Evolutionary conservation across 1,139 yeast species (phyloP).

Genomic region (Scheffersomyces insectosa): DNA sequence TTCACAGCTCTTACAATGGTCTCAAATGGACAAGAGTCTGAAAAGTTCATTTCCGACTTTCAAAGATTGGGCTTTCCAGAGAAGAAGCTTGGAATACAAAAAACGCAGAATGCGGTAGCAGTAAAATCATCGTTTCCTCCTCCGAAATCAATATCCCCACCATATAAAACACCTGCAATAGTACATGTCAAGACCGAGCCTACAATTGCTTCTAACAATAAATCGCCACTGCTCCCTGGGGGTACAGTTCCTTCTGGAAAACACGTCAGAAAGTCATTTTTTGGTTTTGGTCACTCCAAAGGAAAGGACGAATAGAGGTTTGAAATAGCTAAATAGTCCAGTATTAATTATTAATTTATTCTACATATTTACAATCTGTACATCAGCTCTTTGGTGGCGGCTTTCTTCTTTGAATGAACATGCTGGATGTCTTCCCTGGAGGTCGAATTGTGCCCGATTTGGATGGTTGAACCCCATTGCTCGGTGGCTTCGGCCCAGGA

Average conservation of each 20-base stretch:
- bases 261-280: no score
- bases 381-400: conserved; percentile 8
- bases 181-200: neutral
- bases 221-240: neutral
- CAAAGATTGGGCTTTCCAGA: conserved; percentile 9
- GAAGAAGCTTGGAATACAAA: neutral
- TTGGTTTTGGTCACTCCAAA: no score
- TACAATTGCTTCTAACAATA: neutral
- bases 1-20: conserved; percentile 20
- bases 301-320: no score
- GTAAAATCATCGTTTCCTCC: neutral
- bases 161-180: neutral
- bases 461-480: conserved; percentile 4
- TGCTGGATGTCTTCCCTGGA: conserved; percentile 9
- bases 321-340: no score
- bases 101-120: neutral
- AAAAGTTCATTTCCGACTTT: conserved; percentile 6
- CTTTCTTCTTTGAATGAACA: conserved; percentile 15
- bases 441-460: conserved; percentile 6
- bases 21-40: conserved; percentile 4
- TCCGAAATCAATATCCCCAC: neutral
- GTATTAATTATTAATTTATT: no score
- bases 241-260: no score
- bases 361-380: no score
- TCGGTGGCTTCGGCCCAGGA: conserved; percentile 2